Conservation (phyloP, 2,329 filamentous ascomycete species). For the Paraphaeosphaeria sporulosa region DNA sequence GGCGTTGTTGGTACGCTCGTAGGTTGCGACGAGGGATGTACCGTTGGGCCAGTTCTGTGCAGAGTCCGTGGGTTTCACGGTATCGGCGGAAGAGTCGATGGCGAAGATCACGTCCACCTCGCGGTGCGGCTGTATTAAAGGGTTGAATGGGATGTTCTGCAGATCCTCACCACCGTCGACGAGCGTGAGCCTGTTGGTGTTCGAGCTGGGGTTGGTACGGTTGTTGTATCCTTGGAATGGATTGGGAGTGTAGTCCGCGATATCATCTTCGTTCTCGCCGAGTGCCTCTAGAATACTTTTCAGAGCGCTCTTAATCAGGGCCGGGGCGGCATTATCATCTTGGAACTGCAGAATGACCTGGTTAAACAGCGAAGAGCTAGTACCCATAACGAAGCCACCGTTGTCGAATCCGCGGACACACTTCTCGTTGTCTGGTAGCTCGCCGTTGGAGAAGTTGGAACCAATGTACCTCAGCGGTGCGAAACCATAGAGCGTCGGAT, state of each 20-base stretch:
- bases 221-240: conserved; percentile 75
- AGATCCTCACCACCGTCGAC: conserved; percentile 81
- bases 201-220: conserved; percentile 64
- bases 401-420: conserved; percentile 87
- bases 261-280: conserved; percentile 70
- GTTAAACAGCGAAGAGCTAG: conserved; percentile 86
- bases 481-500: conserved; percentile 76
- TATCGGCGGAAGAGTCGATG: conserved; percentile 80
- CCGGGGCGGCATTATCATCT: conserved; percentile 55
- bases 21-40: conserved; percentile 76
- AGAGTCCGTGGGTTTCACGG: conserved; percentile 47
- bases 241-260: conserved; percentile 77
- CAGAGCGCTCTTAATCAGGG: conserved; percentile 61
- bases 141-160: conserved; percentile 81
- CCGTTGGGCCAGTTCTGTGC: conserved; percentile 77
- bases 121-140: conserved; percentile 76
- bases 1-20: conserved; percentile 67
- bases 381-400: conserved; percentile 83
- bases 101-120: conserved; percentile 82
- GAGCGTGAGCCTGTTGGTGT: conserved; percentile 66
- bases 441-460: conserved; percentile 72
- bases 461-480: conserved; percentile 75
- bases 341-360: conserved; percentile 73
- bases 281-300: conserved; percentile 62
- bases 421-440: conserved; percentile 60